Base-by-base conservation (phyloP, 768 basidiomycete genomes). In the Lactarius hatsudake region DNA sequence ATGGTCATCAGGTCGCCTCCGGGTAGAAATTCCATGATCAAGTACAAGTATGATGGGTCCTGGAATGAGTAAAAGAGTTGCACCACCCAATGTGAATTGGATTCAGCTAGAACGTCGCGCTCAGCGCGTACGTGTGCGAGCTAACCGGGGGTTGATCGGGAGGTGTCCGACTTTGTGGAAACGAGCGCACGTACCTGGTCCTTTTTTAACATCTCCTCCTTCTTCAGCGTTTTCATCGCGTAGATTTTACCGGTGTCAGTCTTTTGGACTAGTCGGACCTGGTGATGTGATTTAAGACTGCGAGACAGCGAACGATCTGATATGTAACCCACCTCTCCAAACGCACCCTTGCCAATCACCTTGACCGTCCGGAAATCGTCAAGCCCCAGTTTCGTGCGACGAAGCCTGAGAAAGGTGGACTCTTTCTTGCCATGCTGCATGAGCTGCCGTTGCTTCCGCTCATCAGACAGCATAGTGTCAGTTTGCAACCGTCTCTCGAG, bases 1-100 rank as follows among this genome's bases (percentile, higher is more conserved):
- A 98, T 98, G 5, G 96, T 97, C 97, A 99, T 98, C 68, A 98
- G 82, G 76, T 99, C 97, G 38, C 97, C 97, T 56, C 97, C 97
- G 63, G 96, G 96, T 56, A 99, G 82, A 78, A 96, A 99, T 79
- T 98, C 97, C 97, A 98, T 98, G 81, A 98, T 91, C 63, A 99
- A 83, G 79, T 98, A 99, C 30, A 99, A 84, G 72, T 91, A 94
- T 61, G 89, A 81, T 1, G 91, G 80, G 76, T 98, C 97, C 76
- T 98, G 97, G 82, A 98, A 98, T n/a, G 95, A 97, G 78, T 96
- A 98, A 79, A 85, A 98, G 26, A 98, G 84, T 74, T 97, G 94
- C 7, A 98, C 96, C 51, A 98, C 96, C 96, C 96, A 98, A 51
- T 86, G 84, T 57, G 94, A 96, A 76, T 96, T 91, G 55, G 93